These are phyloP conservation scores for Ochetophila trinervis DNA, from an alignment of 306 rosid genomes.

Conservation along the genomic window DNA sequence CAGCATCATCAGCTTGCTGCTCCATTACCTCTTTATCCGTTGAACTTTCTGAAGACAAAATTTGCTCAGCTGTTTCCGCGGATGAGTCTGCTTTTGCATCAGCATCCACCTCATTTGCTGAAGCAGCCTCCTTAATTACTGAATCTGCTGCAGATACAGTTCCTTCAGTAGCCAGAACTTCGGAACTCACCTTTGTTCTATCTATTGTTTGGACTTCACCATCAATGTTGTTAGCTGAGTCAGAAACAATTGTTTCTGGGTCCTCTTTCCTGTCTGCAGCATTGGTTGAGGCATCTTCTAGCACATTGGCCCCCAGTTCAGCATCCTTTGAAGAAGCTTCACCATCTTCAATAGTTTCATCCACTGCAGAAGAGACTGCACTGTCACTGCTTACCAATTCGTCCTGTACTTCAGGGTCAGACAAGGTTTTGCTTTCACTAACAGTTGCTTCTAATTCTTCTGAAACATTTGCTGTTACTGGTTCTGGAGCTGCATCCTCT, in stretches of 20 bases:
- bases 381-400: conserved; percentile 29
- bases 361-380: conserved; percentile 32
- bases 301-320: conserved; percentile 32
- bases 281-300: conserved; percentile 35
- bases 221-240: conserved; percentile 26
- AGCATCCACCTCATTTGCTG: conserved; percentile 35
- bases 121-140: conserved; percentile 33
- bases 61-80: conserved; percentile 32
- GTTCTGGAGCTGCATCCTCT: conserved; percentile 36
- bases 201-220: conserved; percentile 23
- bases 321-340: conserved; percentile 28
- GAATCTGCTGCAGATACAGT: conserved; percentile 26
- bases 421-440: conserved; percentile 32
- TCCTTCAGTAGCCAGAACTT: conserved; percentile 36
- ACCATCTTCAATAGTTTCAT: conserved; percentile 33
- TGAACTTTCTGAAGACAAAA: conserved; percentile 31
- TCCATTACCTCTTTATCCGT: conserved; percentile 29
- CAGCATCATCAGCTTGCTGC: conserved; percentile 34
- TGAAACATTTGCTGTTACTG: conserved; percentile 31
- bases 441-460: conserved; percentile 44
- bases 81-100: conserved; percentile 30
- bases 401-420: conserved; percentile 37
- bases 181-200: conserved; percentile 39
- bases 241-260: conserved; percentile 26
- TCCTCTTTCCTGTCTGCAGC: conserved; percentile 26